Base-by-base conservation (phyloP, 129 eudicot genomes). In the Ambrosia artemisiifolia region DNA sequence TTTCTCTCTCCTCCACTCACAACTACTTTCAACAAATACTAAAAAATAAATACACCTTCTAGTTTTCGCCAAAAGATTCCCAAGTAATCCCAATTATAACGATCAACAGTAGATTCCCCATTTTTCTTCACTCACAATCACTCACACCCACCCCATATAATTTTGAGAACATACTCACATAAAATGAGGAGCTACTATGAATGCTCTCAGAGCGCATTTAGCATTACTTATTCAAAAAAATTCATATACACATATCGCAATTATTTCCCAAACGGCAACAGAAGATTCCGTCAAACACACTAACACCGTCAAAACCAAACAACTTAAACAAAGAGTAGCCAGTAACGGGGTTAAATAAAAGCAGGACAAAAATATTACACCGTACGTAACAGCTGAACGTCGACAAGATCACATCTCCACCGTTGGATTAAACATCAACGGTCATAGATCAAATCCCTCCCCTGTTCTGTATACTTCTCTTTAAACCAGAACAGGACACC, bases 371-470 rank as follows among this genome's bases (percentile, higher is more conserved):
- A 69, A n/a, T 68, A 42, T 56, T 54, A 66, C 73, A 66, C 69
- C 70, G 35, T 77, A 60, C 74, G 84, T 81, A 61, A 67, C 65
- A 67, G 82, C 59, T 64, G 71, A 42, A 43, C 53, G 70, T 68
- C 51, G 20, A 49, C 4, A 60, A 70, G 69, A 80, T 69, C 32
- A 28, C 9, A 79, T 87, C 73, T 40, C 11, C 2, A 33, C 87
- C 89, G 87, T 87, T 59, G 53, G 70, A 81, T 69, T 4, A 1
- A 0, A 5, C 38, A 57, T 70, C 63, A 72, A 81, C 82, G 89
- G 84, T 20, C 24, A 16, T 6, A 72, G 85, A 88, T 88, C 70
- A 42, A 65, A 56, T 28, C 60, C 50, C 47, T 35, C 68, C 74
- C 59, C 75, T 65, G 68, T 47, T 53, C 64, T 35, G 75, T 64